Evolutionary conservation across 352 stramenopile genomes (phyloP).

Genomic region (Blastocystis sp.): DNA sequence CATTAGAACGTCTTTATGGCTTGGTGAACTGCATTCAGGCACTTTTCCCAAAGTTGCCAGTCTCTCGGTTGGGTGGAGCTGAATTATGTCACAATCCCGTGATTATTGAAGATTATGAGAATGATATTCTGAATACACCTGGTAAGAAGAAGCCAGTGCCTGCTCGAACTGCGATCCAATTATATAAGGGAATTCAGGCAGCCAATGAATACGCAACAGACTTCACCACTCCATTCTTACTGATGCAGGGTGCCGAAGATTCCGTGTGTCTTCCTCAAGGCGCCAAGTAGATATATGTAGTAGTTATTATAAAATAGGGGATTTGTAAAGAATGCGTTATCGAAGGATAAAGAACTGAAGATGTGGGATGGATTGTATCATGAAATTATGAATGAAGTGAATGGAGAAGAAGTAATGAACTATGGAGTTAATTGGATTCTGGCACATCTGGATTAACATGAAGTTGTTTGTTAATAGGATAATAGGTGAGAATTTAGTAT

Average conservation of each 20-base stretch:
- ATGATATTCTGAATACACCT: constrained; percentile 57
- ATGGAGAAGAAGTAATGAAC: background rate
- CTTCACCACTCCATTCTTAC: background rate
- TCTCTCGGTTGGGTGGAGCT: constrained; percentile 27
- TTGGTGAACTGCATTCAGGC: constrained; percentile 4
- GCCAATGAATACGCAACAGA: background rate
- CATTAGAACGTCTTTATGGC: background rate
- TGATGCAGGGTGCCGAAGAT: constrained; percentile 50
- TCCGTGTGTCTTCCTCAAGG: constrained; percentile 3
- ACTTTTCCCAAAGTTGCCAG: constrained; percentile 61
- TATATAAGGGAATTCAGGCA: background rate
- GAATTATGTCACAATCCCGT: constrained; percentile 48
- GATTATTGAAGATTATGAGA: constrained; percentile 63
- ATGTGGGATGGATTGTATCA: constrained; percentile 30
- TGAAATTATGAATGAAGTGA: constrained; percentile 52
- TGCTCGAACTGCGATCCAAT: background rate
- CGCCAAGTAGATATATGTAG: background rate
- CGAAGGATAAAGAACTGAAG: constrained; percentile 35
- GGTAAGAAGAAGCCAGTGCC: constrained; percentile 48
- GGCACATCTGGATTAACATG: background rate
- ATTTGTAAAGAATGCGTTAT: background rate
- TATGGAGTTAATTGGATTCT: constrained; percentile 20
- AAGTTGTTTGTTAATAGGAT: background rate
- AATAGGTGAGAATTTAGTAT: no score
- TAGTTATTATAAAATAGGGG: background rate